A percentile compares a stretch with the other conserved stretches of the same genome.
Evolutionary conservation across 1,284 basidiomycete species (phyloP).

Genomic region (Trametes hirsuta): DNA sequence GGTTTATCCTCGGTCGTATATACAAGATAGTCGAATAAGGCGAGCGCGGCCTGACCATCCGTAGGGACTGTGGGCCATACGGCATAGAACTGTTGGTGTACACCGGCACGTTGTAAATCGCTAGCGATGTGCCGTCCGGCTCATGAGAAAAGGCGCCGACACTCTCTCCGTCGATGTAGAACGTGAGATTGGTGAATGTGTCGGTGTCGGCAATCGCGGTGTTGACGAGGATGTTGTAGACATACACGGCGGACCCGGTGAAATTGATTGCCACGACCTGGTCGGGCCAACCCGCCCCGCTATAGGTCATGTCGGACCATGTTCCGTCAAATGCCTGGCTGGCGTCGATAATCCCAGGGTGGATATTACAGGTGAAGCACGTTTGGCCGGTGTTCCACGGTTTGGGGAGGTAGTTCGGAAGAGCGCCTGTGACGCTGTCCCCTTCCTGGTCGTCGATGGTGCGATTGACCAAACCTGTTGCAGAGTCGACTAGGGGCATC

Average conservation of each 20-base stretch:
- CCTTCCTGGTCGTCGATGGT: conserved; percentile 21
- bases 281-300: not conserved
- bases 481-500: too few relatives aligned
- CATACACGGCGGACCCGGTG: conserved; percentile 15
- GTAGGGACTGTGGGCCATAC: conserved; percentile 3
- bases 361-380: conserved; percentile 4
- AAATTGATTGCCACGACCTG: conserved; percentile 7
- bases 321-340: conserved; percentile 8
- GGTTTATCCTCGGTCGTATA: conserved; percentile 5
- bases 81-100: conserved; percentile 5
- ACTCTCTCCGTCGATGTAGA: conserved; percentile 4
- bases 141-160: conserved; percentile 2
- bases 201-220: not conserved
- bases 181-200: conserved; percentile 4
- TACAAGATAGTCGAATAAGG: conserved; percentile 11
- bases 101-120: conserved; percentile 10
- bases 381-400: conserved; percentile 8
- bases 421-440: conserved; percentile 2
- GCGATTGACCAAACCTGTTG: not conserved
- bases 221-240: conserved; percentile 13
- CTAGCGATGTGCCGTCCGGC: not conserved
- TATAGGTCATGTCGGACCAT: conserved; percentile 14
- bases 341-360: not conserved
- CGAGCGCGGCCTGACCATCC: not conserved
- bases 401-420: conserved; percentile 7